Conservation (phyloP, 352 stramenopile species). For the Globisporangium megalacanthum region DNA sequence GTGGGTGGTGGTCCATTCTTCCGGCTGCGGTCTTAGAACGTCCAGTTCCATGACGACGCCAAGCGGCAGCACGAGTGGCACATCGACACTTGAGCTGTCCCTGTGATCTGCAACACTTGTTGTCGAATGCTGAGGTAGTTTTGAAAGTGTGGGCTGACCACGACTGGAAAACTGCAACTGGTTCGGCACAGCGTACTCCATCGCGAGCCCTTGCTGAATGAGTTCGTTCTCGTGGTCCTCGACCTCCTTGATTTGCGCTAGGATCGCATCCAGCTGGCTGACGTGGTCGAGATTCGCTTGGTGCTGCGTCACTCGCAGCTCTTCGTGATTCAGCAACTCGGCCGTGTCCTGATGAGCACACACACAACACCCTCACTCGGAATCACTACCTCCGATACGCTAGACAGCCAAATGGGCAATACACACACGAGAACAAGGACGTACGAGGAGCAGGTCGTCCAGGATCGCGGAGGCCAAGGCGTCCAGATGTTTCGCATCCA, state of each 20-base stretch:
- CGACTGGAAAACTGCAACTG: conserved; percentile 7
- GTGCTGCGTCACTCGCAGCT: conserved; percentile 23
- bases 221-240: conserved; percentile 37
- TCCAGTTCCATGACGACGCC: conserved; percentile 46
- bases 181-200: conserved; percentile 17
- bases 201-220: conserved; percentile 26
- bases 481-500: conserved; percentile 34
- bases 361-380: background rate
- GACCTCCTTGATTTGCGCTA: conserved; percentile 39
- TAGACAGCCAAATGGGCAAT: too few relatives aligned
- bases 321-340: conserved; percentile 50
- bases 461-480: conserved; percentile 47
- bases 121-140: background rate
- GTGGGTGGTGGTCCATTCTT: background rate
- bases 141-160: background rate
- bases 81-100: too few relatives aligned
- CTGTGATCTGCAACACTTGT: too few relatives aligned
- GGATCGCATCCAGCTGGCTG: conserved; percentile 42
- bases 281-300: conserved; percentile 22
- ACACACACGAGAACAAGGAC: conserved; percentile 1
- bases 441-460: conserved; percentile 58
- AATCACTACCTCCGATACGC: background rate
- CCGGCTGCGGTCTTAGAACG: conserved; percentile 4
- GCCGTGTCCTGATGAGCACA: conserved; percentile 40
- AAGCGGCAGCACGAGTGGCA: conserved; percentile 28